phyloP scores from a whole-genome alignment of 148 eudicot genomes.

The Cornus kousa region DNA sequence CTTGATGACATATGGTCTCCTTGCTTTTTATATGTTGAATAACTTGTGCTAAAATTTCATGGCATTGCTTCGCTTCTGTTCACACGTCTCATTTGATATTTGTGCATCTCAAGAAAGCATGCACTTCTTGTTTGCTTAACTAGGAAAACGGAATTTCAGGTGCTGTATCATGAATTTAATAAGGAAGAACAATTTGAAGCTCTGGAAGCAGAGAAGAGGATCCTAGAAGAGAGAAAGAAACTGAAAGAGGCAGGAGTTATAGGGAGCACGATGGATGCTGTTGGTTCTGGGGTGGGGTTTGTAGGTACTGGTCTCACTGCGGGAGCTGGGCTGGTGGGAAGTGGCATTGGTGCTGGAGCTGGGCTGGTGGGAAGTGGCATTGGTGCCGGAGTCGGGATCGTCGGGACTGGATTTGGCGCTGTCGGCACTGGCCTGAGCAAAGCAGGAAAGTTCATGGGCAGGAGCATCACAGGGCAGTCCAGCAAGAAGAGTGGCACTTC shows the following conservation, averaged over 20 bases:
- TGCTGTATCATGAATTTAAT: slow-evolving; percentile 63
- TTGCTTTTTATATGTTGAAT: not conserved
- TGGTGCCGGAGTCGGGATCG: slow-evolving; percentile 55
- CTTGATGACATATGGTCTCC: not conserved
- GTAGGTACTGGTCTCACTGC: slow-evolving; percentile 66
- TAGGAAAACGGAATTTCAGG: slow-evolving; percentile 33
- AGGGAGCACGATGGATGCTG: slow-evolving; percentile 93
- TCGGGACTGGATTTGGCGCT: slow-evolving; percentile 67
- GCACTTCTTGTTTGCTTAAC: not conserved
- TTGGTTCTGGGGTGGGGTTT: slow-evolving; percentile 63
- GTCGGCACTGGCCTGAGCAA: slow-evolving; percentile 75
- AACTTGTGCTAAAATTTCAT: not conserved
- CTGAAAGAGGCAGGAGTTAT: slow-evolving; percentile 85
- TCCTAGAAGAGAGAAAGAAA: slow-evolving; percentile 71
- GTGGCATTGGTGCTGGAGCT: slow-evolving; percentile 68
- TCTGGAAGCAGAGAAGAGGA: slow-evolving; percentile 70
- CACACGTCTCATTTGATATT: not conserved
- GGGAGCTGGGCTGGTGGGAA: slow-evolving; percentile 54
- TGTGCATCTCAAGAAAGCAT: not conserved
- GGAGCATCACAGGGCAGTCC: slow-evolving; percentile 69
- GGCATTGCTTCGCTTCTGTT: not conserved
- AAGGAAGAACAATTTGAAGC: slow-evolving; percentile 88
- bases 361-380: slow-evolving; percentile 70
- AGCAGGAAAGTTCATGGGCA: slow-evolving; percentile 91
- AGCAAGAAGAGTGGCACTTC: slow-evolving; percentile 53